Evolutionary conservation across 345 rosid species (phyloP), one percentile per base, ranked within the genome.

Genomic region (Eucalyptus regnans): DNA sequence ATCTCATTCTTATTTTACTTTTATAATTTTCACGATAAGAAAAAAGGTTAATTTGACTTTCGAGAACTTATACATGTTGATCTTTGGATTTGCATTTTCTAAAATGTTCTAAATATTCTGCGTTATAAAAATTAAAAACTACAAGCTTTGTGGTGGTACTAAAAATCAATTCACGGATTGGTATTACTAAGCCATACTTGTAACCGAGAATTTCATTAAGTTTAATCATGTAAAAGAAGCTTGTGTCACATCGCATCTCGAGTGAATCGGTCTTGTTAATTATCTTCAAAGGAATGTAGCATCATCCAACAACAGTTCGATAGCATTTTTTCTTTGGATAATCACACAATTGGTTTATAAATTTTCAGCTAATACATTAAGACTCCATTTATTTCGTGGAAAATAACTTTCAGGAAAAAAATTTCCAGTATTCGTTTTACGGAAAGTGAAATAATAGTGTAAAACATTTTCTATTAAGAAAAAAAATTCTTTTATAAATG

Each of bases 371-470:
- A 52, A 52, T 20, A 18, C 18, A 7, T 52, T 18, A 20, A 52
- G 58, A 52, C 58, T 20, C 48, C 58, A 52, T 52, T 52, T 52
- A 52, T 52, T 52, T 52, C 0, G 0, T 1, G 2, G 0, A 52
- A 52, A 52, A 52, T 52, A 18, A 18, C 2, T 52, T 8, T 52
- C 1, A 8, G 0, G 0, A 52, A 52, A 52, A 52, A 0, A 18
- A 1, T 18, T 52, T 18, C 0, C 2, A 0, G 0, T 20, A 3
- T 7, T 52, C 4, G 0, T 52, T 52, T 52, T 52, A 52, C 4
- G 25, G 5, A 52, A 52, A 52, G 58, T 52, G 58, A 52, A 52
- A 52, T 52, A 52, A 52, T 1, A 0, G 2, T 52, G 25, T 9
- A 52, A 20, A 52, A 52, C 23, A 52, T 52, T 52, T 52, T 52